Percentiles rank a stretch among this genome's conserved stretches.
These are phyloP conservation scores for Graphiopsis chlorocephala DNA, from an alignment of 2,329 filamentous ascomycete species.

Conservation along the genomic window DNA sequence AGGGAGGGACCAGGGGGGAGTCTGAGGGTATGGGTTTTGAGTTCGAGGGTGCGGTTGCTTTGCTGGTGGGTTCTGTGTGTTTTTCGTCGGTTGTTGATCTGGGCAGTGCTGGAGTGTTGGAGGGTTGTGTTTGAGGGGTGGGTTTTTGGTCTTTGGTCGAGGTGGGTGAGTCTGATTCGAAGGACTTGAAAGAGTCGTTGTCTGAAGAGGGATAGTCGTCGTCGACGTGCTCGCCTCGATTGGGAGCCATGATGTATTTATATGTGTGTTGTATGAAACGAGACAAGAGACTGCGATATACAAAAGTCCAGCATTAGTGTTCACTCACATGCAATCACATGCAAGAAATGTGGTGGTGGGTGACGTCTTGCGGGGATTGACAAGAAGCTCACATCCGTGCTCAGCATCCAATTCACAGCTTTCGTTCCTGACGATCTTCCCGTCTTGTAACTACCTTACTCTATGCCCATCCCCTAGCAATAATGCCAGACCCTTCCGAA, in stretches of 20 bases:
- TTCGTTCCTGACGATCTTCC: not conserved
- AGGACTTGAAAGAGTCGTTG: constrained; percentile 28
- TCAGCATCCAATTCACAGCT: not conserved
- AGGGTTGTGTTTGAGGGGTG: not conserved
- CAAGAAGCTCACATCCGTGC: not conserved
- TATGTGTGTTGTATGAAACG: not conserved
- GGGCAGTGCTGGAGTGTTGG: not conserved
- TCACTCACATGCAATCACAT: constrained; percentile 5
- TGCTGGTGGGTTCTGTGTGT: not conserved
- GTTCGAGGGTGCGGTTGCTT: not conserved
- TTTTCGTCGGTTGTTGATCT: not conserved
- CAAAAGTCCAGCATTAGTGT: not conserved
- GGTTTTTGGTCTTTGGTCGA: constrained; percentile 9
- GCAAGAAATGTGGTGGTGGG: not conserved
- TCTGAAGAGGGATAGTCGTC: constrained; percentile 22
- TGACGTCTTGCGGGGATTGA: constrained; percentile 11
- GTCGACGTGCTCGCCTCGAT: not conserved
- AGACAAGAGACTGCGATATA: not conserved
- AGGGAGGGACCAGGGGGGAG: not conserved
- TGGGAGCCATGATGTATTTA: not conserved
- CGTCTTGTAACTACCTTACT: not conserved
- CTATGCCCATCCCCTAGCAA: not conserved
- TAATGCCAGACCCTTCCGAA: constrained; percentile 11
- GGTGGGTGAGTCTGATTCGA: constrained; percentile 25
- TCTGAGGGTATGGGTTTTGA: not conserved